Evolutionary conservation across 2,329 filamentous ascomycete genomes (phyloP).

Genomic region (Phialemoniopsis sp.): DNA sequence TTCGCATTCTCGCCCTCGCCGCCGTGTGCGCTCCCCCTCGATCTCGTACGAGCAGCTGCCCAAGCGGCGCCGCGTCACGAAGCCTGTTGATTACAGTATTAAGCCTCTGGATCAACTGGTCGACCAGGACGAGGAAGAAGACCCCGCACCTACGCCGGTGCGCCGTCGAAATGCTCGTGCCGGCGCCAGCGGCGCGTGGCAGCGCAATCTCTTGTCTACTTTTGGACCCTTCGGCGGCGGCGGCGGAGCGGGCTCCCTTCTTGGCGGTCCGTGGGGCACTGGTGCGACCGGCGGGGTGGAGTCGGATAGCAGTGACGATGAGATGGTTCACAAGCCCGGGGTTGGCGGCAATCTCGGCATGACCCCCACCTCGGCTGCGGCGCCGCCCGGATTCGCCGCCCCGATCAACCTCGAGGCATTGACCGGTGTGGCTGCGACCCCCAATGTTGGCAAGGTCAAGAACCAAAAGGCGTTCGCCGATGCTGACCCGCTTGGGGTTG

Average conservation of each 20-base stretch:
- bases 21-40: constrained; percentile 48
- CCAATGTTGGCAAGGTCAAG: constrained; percentile 90
- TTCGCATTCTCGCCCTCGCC: constrained; percentile 43
- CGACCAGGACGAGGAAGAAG: constrained; percentile 72
- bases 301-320: constrained; percentile 96
- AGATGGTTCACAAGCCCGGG: constrained; percentile 50
- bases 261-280: constrained; percentile 70
- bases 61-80: constrained; percentile 51
- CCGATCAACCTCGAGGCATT: constrained; percentile 31
- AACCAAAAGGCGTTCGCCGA: constrained; percentile 89
- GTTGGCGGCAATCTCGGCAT: constrained; percentile 57
- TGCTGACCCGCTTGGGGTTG: constrained; percentile 89
- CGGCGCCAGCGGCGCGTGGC: constrained; percentile 59
- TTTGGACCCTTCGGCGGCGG: constrained; percentile 91
- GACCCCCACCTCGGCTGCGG: constrained; percentile 49
- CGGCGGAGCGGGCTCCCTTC: constrained; percentile 65
- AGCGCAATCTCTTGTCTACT: constrained; percentile 82
- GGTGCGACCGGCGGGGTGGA: constrained; percentile 76
- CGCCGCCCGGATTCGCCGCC: constrained; percentile 15
- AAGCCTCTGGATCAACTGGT: constrained; percentile 69
- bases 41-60: constrained; percentile 56
- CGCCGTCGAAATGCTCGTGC: constrained; percentile 62
- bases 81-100: constrained; percentile 82
- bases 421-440: constrained; percentile 46
- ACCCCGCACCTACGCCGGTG: constrained; percentile 63